A percentile compares a stretch with the other conserved stretches of the same genome.
These are phyloP conservation scores for Nemania abortiva DNA, from an alignment of 2,329 filamentous ascomycete genomes.

Conservation along the genomic window DNA sequence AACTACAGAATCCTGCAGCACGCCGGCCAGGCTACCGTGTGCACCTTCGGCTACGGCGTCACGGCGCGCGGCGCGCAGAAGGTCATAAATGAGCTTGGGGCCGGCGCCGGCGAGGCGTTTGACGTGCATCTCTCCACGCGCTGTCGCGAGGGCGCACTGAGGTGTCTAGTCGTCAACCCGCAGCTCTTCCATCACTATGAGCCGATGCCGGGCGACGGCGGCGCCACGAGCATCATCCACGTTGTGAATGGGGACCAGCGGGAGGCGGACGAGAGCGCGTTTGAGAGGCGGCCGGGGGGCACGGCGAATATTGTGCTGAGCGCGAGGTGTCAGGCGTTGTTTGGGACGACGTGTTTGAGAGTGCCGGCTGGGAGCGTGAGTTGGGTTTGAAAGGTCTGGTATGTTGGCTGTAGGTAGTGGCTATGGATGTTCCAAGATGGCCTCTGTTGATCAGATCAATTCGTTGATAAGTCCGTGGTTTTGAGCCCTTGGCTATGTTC, in stretches of 20 bases:
- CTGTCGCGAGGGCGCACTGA: conserved; percentile 49
- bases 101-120: conserved; percentile 51
- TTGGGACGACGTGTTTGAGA: not conserved
- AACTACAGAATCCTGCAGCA: conserved; percentile 47
- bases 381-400: not conserved
- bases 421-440: too few relatives aligned
- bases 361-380: not conserved
- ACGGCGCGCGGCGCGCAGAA: conserved; percentile 50
- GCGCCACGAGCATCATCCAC: not conserved
- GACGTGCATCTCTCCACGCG: conserved; percentile 52
- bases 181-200: conserved; percentile 3
- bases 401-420: too few relatives aligned
- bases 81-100: conserved; percentile 48
- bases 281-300: not conserved
- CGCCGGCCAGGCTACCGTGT: conserved; percentile 41
- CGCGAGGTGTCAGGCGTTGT: conserved; percentile 1
- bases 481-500: too few relatives aligned
- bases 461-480: too few relatives aligned
- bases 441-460: too few relatives aligned
- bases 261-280: not conserved
- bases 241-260: not conserved
- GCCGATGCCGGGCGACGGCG: not conserved
- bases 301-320: not conserved
- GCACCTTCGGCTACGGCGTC: conserved; percentile 51
- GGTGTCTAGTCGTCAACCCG: conserved; percentile 54